Evolutionary conservation across 225 moss, liverwort and hornwort species (phyloP).

Genomic region (Polytrichum commune): DNA sequence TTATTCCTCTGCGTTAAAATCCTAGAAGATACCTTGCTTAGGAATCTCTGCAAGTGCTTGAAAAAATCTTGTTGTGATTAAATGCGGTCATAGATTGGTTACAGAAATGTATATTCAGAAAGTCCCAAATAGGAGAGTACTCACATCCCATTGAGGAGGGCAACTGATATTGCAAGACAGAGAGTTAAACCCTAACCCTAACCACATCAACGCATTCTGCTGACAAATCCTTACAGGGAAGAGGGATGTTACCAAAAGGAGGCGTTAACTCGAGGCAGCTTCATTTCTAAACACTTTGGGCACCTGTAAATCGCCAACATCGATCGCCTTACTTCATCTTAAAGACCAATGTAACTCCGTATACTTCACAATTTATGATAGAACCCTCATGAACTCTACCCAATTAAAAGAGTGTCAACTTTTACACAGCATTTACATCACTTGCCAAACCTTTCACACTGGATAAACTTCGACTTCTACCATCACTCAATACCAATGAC

Average conservation of each 20-base stretch:
- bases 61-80: no score
- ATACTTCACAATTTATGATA: not conserved
- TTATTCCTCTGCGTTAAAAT: no score
- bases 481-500: not conserved
- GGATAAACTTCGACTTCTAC: not conserved
- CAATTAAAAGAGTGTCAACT: no score
- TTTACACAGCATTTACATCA: no score
- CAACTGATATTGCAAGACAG: no score
- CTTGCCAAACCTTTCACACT: not conserved
- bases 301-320: conserved; percentile 52
- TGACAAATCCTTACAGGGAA: not conserved
- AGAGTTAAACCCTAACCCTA: not conserved
- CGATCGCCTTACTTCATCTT: no score
- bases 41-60: no score
- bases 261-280: conserved; percentile 82
- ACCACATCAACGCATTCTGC: not conserved
- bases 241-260: conserved; percentile 69
- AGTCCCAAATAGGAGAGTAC: not conserved
- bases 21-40: no score
- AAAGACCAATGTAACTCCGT: no score
- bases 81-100: not conserved
- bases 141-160: not conserved
- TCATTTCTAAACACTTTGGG: conserved; percentile 90
- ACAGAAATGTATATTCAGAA: not conserved
- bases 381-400: no score